These are phyloP conservation scores for Penicillium janthinellum DNA, from an alignment of 2,329 filamentous ascomycete species.

Conservation along the genomic window DNA sequence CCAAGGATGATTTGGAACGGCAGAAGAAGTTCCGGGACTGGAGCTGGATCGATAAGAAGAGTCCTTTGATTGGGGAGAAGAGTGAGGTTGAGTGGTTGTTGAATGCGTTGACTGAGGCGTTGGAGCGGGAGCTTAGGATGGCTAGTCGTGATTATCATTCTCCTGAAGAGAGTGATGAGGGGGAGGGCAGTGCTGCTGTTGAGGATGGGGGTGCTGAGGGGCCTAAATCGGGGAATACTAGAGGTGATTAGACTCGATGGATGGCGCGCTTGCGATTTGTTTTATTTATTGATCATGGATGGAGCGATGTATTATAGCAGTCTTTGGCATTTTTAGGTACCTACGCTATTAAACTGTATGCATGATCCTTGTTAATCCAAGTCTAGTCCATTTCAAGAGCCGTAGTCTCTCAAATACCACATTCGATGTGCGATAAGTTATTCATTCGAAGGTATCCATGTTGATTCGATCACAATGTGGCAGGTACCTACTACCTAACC, in stretches of 20 bases:
- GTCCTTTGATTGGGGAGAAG: constrained; percentile 44
- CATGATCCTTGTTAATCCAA: no score
- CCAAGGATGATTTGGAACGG: constrained; percentile 9
- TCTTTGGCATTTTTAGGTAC: no score
- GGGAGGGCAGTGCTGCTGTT: neutral
- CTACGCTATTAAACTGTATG: no score
- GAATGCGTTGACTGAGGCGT: constrained; percentile 39
- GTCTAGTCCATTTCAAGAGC: no score
- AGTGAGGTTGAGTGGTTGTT: constrained; percentile 49
- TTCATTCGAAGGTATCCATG: no score
- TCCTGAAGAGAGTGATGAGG: neutral
- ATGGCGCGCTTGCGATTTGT: neutral
- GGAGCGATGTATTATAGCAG: no score
- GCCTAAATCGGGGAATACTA: neutral
- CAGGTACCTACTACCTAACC: no score
- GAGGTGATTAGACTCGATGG: constrained; percentile 17
- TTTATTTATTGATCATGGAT: neutral
- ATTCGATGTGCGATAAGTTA: no score
- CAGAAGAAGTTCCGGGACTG: constrained; percentile 25
- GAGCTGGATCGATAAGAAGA: constrained; percentile 46
- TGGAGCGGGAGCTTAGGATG: constrained; percentile 41
- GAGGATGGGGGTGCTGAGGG: neutral
- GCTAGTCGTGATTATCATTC: constrained; percentile 28
- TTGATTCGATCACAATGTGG: no score
- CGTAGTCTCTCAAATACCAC: no score